A percentile compares a stretch with the other conserved stretches of the same genome.
phyloP scores from a whole-genome alignment of 495 filamentous ascomycete genomes.

The Trichoderma reesei region DNA sequence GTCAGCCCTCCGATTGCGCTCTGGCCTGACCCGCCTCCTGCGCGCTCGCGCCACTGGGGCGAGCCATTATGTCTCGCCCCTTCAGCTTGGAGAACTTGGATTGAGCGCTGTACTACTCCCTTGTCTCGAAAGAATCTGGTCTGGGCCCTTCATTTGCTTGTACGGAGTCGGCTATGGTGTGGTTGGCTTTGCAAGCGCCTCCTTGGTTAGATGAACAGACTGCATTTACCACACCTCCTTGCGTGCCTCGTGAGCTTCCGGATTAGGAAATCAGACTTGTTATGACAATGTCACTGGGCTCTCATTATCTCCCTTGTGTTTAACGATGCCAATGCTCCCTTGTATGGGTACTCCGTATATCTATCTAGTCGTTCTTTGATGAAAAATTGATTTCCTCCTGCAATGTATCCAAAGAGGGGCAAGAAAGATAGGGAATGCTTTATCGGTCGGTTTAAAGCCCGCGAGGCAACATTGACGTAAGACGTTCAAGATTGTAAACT shows the following conservation, averaged over 20 bases:
- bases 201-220: not conserved
- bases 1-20: not conserved
- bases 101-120: not conserved
- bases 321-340: too few species aligned
- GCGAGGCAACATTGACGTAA: too few species aligned
- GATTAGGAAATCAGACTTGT: not conserved
- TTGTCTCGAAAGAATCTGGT: not conserved
- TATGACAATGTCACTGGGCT: not conserved
- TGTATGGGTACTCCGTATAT: too few species aligned
- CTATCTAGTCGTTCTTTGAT: too few species aligned
- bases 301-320: not conserved
- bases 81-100: not conserved
- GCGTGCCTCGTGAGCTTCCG: constrained; percentile 2
- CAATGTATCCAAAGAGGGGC: too few species aligned
- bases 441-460: too few species aligned
- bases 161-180: not conserved
- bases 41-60: not conserved
- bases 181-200: not conserved
- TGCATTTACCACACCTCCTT: not conserved
- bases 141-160: not conserved
- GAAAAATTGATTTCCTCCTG: too few species aligned
- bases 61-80: not conserved
- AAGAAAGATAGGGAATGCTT: too few species aligned
- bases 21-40: not conserved
- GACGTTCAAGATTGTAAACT: too few species aligned